A percentile compares a stretch with the other conserved stretches of the same genome.
These are phyloP conservation scores for Trypanosoma lewisi DNA, from an alignment of 208 protist genomes.

Conservation along the genomic window DNA sequence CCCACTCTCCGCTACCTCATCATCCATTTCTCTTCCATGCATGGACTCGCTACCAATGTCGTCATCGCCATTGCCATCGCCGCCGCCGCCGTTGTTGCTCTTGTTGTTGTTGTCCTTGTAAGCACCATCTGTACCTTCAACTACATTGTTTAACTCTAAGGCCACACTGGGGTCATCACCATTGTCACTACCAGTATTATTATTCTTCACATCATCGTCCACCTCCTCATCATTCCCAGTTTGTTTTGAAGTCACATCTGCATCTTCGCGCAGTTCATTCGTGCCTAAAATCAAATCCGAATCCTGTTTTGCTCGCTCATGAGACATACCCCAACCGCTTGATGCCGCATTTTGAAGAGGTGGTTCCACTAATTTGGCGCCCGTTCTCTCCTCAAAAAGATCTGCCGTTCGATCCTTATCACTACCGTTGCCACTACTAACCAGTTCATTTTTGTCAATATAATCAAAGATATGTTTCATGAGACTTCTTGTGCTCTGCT, in stretches of 20 bases:
- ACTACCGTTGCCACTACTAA: not conserved
- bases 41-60: not conserved
- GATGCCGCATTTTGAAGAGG: not conserved
- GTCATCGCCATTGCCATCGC: no score
- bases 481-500: constrained; percentile 10
- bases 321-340: not conserved
- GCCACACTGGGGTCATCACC: not conserved
- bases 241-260: not conserved
- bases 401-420: not conserved
- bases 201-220: not conserved
- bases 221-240: not conserved
- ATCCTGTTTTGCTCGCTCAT: not conserved
- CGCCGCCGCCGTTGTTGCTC: no score
- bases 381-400: not conserved
- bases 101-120: no score
- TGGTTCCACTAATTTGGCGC: constrained; percentile 7
- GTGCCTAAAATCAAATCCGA: not conserved
- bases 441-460: constrained; percentile 11
- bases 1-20: constrained; percentile 4
- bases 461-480: constrained; percentile 14
- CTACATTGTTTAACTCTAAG: not conserved
- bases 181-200: not conserved
- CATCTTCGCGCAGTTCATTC: not conserved
- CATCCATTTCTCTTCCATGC: constrained; percentile 12
- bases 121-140: not conserved